phyloP scores from a whole-genome alignment of 2,329 filamentous ascomycete species.

The Chrysoporthe puriensis region DNA sequence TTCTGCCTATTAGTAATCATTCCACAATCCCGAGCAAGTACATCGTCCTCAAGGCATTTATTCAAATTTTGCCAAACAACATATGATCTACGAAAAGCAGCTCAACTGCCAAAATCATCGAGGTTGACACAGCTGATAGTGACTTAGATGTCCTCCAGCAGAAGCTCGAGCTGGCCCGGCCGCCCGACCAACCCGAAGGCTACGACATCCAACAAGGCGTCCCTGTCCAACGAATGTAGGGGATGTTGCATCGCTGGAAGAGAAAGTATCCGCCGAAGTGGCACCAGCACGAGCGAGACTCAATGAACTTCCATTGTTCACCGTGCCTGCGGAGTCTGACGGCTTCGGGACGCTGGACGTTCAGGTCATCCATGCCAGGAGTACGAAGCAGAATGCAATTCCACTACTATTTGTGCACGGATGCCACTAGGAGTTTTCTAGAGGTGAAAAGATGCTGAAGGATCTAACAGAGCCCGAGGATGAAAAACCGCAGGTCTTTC shows the following conservation, averaged over 20 bases:
- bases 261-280: slow-evolving; percentile 1
- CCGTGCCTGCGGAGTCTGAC: slow-evolving; percentile 36
- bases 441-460: slow-evolving; percentile 43
- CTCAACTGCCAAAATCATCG: neutral
- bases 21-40: neutral
- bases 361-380: slow-evolving; percentile 64
- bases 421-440: slow-evolving; percentile 46
- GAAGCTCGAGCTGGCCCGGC: slow-evolving; percentile 13
- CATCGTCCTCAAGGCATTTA: neutral
- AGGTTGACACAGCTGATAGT: neutral
- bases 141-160: slow-evolving; percentile 1
- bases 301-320: slow-evolving; percentile 11
- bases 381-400: slow-evolving; percentile 37
- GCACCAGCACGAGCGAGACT: slow-evolving; percentile 10
- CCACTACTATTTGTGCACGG: slow-evolving; percentile 48
- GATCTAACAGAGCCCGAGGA: slow-evolving; percentile 36
- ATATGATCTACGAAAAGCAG: no score
- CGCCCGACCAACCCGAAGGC: slow-evolving; percentile 11
- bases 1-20: neutral
- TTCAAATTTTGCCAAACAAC: neutral
- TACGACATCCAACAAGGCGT: slow-evolving; percentile 13
- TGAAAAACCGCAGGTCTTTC: slow-evolving; percentile 42
- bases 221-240: slow-evolving; percentile 2
- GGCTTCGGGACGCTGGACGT: slow-evolving; percentile 63
- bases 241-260: slow-evolving; percentile 5